A percentile compares a stretch with the other conserved stretches of the same genome.
Conservation (phyloP, 2,329 filamentous ascomycete genomes). For the Monilinia vaccinii-corymbosi region DNA sequence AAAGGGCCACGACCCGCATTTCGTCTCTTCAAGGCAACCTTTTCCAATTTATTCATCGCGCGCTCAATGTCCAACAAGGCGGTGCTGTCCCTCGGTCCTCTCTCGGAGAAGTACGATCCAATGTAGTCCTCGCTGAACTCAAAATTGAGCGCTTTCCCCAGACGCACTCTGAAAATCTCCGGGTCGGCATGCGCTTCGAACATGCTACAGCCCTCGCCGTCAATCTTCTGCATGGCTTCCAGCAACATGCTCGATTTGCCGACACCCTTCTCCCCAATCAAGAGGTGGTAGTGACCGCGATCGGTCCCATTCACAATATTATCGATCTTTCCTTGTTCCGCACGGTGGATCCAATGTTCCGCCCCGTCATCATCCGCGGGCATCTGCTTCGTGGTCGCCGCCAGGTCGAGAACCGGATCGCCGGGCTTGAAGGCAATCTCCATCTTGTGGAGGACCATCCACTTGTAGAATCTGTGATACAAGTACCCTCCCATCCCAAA, state of each 20-base stretch:
- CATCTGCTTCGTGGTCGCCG: conserved; percentile 52
- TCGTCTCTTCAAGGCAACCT: conserved; percentile 72
- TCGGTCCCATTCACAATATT: conserved; percentile 67
- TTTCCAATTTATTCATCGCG: conserved; percentile 95
- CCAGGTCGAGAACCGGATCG: conserved; percentile 78
- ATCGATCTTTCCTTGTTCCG: conserved; percentile 76
- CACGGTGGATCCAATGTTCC: conserved; percentile 71
- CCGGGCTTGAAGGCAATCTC: conserved; percentile 84
- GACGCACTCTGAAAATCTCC: conserved; percentile 86
- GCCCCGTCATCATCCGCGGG: conserved; percentile 30
- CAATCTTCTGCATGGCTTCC: conserved; percentile 86
- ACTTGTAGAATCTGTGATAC: conserved; percentile 82
- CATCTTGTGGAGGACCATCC: conserved; percentile 86
- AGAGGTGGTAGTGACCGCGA: conserved; percentile 77
- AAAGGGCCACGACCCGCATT: conserved; percentile 55
- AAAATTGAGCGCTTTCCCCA: conserved; percentile 91
- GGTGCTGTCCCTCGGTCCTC: conserved; percentile 83
- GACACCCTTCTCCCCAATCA: conserved; percentile 92
- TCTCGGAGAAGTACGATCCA: conserved; percentile 88
- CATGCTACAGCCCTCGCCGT: conserved; percentile 86
- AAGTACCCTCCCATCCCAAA: conserved; percentile 61
- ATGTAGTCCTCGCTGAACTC: conserved; percentile 98
- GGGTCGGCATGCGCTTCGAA: conserved; percentile 92
- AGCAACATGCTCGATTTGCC: conserved; percentile 96
- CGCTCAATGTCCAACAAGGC: conserved; percentile 91